phyloP scores from a whole-genome alignment of 2,329 filamentous ascomycete genomes.

The Xylariaceae sp. region DNA sequence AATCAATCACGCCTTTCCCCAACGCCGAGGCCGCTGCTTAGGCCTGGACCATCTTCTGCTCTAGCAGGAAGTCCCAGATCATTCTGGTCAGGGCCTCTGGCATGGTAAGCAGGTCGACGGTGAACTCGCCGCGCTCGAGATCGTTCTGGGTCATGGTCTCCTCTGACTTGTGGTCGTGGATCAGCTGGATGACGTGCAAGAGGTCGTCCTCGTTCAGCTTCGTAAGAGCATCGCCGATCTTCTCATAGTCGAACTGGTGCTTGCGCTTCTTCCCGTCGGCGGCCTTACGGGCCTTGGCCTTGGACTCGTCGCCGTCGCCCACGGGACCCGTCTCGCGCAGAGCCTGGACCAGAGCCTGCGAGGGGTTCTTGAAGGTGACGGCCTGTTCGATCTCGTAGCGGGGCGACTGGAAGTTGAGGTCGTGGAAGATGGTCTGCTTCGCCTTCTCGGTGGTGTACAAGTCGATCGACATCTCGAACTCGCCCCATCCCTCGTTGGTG shows the following conservation, averaged over 20 bases:
- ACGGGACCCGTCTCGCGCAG: conserved; percentile 83
- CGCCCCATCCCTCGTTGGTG: conserved; percentile 94
- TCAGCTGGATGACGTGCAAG: conserved; percentile 92
- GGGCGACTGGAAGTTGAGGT: conserved; percentile 83
- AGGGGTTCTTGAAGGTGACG: conserved; percentile 89
- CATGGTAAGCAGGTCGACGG: conserved; percentile 96
- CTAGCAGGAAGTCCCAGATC: conserved; percentile 81
- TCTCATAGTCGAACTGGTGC: conserved; percentile 81
- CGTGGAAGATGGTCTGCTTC: conserved; percentile 77
- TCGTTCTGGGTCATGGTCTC: conserved; percentile 98
- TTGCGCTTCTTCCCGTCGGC: conserved; percentile 75
- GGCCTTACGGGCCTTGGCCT: conserved; percentile 57
- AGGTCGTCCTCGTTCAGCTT: conserved; percentile 91
- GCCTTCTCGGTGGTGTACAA: conserved; percentile 83
- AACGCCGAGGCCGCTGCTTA: conserved; percentile 5
- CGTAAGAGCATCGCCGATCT: conserved; percentile 86
- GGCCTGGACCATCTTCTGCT: conserved; percentile 28
- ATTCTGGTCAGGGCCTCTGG: conserved; percentile 85
- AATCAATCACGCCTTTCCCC: not conserved
- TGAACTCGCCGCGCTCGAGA: conserved; percentile 95
- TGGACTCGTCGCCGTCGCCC: conserved; percentile 68
- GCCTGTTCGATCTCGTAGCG: conserved; percentile 80
- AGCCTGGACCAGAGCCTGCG: conserved; percentile 73
- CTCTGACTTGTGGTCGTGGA: conserved; percentile 92
- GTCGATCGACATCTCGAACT: conserved; percentile 92